phyloP scores from a whole-genome alignment of 768 basidiomycete genomes.

The Boletus insuetus region DNA sequence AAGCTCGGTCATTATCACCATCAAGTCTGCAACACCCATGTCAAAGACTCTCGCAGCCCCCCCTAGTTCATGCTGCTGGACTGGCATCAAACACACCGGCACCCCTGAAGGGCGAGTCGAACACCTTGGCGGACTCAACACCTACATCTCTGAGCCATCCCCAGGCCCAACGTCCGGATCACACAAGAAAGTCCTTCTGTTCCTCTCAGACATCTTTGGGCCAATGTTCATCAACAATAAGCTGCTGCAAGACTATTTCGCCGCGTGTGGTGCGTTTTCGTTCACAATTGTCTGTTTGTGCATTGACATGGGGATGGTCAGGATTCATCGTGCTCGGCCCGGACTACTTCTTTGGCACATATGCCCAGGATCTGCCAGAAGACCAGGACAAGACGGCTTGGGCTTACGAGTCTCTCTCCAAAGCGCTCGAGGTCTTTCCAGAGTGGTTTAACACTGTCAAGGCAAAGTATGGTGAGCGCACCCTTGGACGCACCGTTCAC shows the following conservation, averaged over 20 bases:
- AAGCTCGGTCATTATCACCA: neutral
- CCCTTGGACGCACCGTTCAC: neutral
- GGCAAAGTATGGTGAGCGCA: conserved; percentile 40
- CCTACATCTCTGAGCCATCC: conserved; percentile 53
- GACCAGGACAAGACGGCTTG: conserved; percentile 36
- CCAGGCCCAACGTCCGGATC: conserved; percentile 4
- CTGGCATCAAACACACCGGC: conserved; percentile 50
- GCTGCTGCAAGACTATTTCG: conserved; percentile 60
- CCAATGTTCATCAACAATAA: conserved; percentile 54
- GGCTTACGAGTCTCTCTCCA: conserved; percentile 30
- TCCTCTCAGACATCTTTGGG: conserved; percentile 54
- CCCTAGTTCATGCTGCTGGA: conserved; percentile 46
- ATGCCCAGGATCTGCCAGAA: conserved; percentile 35
- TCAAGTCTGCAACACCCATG: conserved; percentile 6
- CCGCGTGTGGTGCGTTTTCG: conserved; percentile 46
- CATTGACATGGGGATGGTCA: conserved; percentile 18
- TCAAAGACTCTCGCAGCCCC: conserved; percentile 39
- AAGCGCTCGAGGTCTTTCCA: conserved; percentile 40
- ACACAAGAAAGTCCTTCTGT: conserved; percentile 49
- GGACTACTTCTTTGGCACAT: conserved; percentile 59
- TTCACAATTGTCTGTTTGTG: neutral
- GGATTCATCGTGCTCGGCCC: conserved; percentile 57
- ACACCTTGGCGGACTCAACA: conserved; percentile 45
- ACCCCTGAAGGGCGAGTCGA: conserved; percentile 42
- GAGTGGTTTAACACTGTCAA: conserved; percentile 53